Evolutionary conservation across 1,139 yeast genomes (phyloP).

Genomic region (Saccharomyces hybrid): DNA sequence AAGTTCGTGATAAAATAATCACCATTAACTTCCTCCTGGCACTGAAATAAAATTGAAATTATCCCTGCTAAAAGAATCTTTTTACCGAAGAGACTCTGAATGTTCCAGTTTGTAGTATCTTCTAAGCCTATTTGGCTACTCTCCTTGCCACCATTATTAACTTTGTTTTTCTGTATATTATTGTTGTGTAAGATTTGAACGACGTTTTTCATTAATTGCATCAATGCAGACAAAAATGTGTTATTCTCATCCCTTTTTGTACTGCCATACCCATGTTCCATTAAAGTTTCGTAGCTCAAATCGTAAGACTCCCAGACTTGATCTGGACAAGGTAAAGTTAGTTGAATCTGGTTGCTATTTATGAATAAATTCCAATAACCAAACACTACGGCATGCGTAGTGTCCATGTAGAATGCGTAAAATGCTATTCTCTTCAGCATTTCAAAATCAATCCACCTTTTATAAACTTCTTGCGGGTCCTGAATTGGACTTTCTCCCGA

Average conservation of each 20-base stretch:
- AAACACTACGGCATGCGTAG: slow-evolving; percentile 68
- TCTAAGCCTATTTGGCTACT: neutral
- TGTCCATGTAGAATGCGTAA: slow-evolving; percentile 74
- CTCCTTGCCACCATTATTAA: neutral
- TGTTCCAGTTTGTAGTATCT: slow-evolving; percentile 7
- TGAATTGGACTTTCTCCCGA: slow-evolving; percentile 22
- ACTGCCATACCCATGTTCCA: slow-evolving; percentile 22
- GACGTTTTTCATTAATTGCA: slow-evolving; percentile 45
- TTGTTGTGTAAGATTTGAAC: slow-evolving; percentile 30
- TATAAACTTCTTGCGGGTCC: slow-evolving; percentile 37
- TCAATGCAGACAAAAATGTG: slow-evolving; percentile 49
- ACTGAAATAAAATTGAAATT: slow-evolving; percentile 59
- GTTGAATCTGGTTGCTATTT: slow-evolving; percentile 55
- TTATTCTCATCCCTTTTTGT: slow-evolving; percentile 10
- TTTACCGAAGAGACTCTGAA: slow-evolving; percentile 42
- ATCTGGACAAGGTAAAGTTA: slow-evolving; percentile 74
- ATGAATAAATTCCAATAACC: slow-evolving; percentile 68
- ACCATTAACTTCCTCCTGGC: slow-evolving; percentile 46
- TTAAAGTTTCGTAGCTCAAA: slow-evolving; percentile 22
- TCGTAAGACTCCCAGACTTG: slow-evolving; percentile 59
- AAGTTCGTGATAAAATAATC: slow-evolving; percentile 42
- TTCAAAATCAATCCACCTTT: slow-evolving; percentile 71
- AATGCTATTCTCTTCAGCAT: slow-evolving; percentile 70
- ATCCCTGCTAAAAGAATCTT: slow-evolving; percentile 65
- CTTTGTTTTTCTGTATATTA: neutral